Percentiles rank a stretch among this genome's conserved stretches.
phyloP scores from a whole-genome alignment of 129 eudicot genomes.

The Escallonia rubra region DNA sequence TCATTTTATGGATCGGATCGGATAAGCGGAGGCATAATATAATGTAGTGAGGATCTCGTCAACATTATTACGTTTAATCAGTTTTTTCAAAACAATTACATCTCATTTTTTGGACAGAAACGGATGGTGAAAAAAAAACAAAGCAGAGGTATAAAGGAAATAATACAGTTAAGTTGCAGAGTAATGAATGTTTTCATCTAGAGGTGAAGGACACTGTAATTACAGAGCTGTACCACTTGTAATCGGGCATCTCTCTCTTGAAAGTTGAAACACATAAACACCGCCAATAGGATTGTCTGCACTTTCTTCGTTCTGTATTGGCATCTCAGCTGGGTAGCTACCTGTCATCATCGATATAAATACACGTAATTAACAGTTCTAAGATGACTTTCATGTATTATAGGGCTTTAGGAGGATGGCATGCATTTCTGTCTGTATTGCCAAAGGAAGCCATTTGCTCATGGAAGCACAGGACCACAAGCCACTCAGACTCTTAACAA shows the following conservation, averaged over 20 bases:
- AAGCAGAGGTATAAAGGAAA: constrained; percentile 8
- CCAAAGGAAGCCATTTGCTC: too few species aligned
- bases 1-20: background rate
- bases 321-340: too few species aligned
- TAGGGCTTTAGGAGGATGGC: too few species aligned
- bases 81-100: background rate
- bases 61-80: background rate
- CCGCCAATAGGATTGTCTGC: too few species aligned
- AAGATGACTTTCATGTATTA: too few species aligned
- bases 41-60: background rate
- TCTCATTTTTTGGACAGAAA: background rate
- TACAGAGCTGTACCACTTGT: background rate
- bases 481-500: background rate
- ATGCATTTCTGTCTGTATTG: too few species aligned
- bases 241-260: background rate
- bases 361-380: too few species aligned
- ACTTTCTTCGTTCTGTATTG: too few species aligned
- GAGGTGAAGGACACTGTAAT: background rate
- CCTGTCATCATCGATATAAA: too few species aligned
- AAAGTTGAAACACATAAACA: background rate
- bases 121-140: background rate
- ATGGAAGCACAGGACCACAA: background rate
- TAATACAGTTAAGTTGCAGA: constrained; percentile 2
- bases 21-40: background rate
- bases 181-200: background rate